A percentile compares a stretch with the other conserved stretches of the same genome.
Evolutionary conservation across 306 rosid genomes (phyloP).

Genomic region (Adenanthera pavonina): DNA sequence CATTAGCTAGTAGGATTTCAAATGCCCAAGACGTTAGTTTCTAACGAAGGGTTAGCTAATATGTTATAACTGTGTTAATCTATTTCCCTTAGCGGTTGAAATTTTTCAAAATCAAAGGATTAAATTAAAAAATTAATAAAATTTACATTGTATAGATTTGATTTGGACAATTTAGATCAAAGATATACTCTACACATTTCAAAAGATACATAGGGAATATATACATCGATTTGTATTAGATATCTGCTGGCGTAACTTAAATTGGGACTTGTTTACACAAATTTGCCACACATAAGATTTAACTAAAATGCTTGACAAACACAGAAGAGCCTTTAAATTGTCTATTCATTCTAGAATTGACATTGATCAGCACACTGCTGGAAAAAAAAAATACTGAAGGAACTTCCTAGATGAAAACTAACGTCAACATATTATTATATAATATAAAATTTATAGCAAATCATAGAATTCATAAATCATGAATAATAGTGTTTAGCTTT

Average conservation of each 20-base stretch:
- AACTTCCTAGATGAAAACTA: conserved; percentile 21
- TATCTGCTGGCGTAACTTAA: neutral
- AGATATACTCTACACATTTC: neutral
- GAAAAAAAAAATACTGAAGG: conserved; percentile 20
- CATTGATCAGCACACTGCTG: conserved; percentile 2
- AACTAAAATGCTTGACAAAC: conserved; percentile 14
- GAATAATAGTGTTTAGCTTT: no score
- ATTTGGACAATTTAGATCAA: neutral
- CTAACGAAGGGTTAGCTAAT: no score
- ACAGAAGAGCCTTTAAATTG: neutral
- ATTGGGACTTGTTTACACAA: conserved; percentile 9
- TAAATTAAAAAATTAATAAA: no score
- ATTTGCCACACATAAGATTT: neutral
- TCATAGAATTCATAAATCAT: no score
- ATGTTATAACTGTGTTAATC: no score
- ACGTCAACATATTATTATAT: neutral
- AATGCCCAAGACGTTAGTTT: no score
- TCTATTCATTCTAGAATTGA: neutral
- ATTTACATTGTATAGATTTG: neutral
- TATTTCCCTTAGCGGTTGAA: no score
- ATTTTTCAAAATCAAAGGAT: no score
- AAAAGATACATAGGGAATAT: neutral
- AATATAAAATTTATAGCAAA: no score
- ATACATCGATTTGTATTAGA: neutral
- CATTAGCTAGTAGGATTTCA: no score